These are phyloP conservation scores for Boletus vermiculosoides DNA, from an alignment of 768 basidiomycete genomes.

Conservation along the genomic window DNA sequence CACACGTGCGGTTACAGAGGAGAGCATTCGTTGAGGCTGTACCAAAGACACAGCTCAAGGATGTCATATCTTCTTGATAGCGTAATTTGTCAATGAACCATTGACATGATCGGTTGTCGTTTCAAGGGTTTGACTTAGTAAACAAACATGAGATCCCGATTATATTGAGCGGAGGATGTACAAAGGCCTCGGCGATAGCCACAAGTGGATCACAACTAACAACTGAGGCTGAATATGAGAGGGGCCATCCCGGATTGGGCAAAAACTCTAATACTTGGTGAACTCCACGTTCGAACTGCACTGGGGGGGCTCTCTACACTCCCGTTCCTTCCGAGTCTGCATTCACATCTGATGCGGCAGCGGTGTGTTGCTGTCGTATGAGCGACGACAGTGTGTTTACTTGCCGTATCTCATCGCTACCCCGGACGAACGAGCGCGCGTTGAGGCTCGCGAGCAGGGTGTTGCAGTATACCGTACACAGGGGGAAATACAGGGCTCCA, in stretches of 20 bases:
- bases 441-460: no score
- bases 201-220: no score
- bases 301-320: no score
- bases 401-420: no score
- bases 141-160: neutral
- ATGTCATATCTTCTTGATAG: slow-evolving; percentile 25
- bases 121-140: neutral
- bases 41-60: slow-evolving; percentile 50
- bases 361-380: no score
- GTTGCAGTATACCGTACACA: no score
- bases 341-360: no score
- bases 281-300: neutral
- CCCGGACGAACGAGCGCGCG: no score
- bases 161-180: neutral
- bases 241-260: neutral
- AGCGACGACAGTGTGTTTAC: no score
- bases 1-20: slow-evolving; percentile 46
- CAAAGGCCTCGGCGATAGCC: no score
- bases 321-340: no score
- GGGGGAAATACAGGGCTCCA: no score
- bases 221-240: neutral
- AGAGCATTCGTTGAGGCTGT: slow-evolving; percentile 52
- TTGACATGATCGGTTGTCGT: neutral
- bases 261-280: neutral
- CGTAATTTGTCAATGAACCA: neutral